A percentile compares a stretch with the other conserved stretches of the same genome.
These are phyloP conservation scores for Boletus reticulatus DNA, from an alignment of 768 basidiomycete genomes.

Conservation along the genomic window DNA sequence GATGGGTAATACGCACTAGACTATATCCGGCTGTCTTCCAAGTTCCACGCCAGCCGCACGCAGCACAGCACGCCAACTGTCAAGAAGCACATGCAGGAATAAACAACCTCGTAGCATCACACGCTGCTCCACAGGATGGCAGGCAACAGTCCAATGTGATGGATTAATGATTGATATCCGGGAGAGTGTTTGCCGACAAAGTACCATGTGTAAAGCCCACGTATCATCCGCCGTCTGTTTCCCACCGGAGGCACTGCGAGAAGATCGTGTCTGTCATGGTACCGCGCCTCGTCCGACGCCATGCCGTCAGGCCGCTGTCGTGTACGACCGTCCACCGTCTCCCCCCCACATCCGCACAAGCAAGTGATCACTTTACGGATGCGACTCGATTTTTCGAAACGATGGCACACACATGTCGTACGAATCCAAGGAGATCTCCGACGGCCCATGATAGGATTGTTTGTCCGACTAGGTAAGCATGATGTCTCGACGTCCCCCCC, in stretches of 20 bases:
- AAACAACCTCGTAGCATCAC: constrained; percentile 15
- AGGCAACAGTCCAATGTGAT: constrained; percentile 1
- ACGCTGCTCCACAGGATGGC: constrained; percentile 22
- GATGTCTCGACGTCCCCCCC: background rate
- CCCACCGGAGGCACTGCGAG: background rate
- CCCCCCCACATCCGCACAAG: background rate
- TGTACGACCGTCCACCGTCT: background rate
- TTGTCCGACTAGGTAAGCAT: background rate
- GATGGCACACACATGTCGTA: background rate
- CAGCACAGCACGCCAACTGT: constrained; percentile 24
- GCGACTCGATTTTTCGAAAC: background rate
- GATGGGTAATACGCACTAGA: background rate
- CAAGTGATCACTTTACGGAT: background rate
- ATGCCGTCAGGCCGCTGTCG: constrained; percentile 1
- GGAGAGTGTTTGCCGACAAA: constrained; percentile 4
- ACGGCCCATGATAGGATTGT: background rate
- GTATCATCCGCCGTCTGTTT: background rate
- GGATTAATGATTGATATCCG: background rate
- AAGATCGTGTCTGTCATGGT: background rate
- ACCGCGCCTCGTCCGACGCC: background rate
- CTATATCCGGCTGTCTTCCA: constrained; percentile 8
- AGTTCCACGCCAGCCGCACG: constrained; percentile 8
- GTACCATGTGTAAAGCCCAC: background rate
- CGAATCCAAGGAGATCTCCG: constrained; percentile 1
- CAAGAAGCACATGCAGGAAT: constrained; percentile 8